Evolutionary conservation across 805 yeast species (phyloP).

Genomic region (Yarrowia bubula): DNA sequence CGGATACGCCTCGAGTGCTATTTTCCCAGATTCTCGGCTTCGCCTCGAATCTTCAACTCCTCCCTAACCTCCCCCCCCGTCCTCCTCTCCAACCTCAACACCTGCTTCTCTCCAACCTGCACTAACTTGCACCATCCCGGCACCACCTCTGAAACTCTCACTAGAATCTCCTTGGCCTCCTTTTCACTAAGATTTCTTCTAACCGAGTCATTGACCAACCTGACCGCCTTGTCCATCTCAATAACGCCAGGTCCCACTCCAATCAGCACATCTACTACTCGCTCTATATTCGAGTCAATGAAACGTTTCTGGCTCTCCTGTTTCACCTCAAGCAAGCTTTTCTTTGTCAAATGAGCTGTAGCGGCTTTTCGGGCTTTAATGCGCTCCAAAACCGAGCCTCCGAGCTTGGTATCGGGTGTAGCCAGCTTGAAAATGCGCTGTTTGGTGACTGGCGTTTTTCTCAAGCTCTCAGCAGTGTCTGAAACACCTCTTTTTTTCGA

Average conservation of each 20-base stretch:
- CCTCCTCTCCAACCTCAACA: not conserved
- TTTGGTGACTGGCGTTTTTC: conserved; percentile 4
- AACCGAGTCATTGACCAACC: conserved; percentile 2
- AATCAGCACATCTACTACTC: not conserved
- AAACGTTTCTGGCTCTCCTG: not conserved
- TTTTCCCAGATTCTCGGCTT: no score
- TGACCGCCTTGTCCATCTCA: not conserved
- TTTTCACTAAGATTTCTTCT: not conserved
- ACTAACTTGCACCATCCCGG: not conserved
- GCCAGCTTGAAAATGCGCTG: conserved; percentile 14
- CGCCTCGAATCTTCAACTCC: not conserved
- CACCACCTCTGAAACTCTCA: not conserved
- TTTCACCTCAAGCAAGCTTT: not conserved
- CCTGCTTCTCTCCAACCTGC: conserved; percentile 1
- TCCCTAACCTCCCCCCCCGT: not conserved
- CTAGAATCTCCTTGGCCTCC: conserved; percentile 2
- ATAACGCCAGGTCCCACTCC: not conserved
- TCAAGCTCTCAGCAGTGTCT: not conserved
- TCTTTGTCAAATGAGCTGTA: not conserved
- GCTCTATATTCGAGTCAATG: conserved; percentile 6
- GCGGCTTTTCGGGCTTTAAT: conserved; percentile 38
- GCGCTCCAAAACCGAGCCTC: conserved; percentile 35
- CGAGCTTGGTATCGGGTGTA: conserved; percentile 12
- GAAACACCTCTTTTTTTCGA: not conserved
- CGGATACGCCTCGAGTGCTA: not conserved